phyloP scores from a whole-genome alignment of 371 early-diverging fungal species.

The Batkoa obscura region DNA sequence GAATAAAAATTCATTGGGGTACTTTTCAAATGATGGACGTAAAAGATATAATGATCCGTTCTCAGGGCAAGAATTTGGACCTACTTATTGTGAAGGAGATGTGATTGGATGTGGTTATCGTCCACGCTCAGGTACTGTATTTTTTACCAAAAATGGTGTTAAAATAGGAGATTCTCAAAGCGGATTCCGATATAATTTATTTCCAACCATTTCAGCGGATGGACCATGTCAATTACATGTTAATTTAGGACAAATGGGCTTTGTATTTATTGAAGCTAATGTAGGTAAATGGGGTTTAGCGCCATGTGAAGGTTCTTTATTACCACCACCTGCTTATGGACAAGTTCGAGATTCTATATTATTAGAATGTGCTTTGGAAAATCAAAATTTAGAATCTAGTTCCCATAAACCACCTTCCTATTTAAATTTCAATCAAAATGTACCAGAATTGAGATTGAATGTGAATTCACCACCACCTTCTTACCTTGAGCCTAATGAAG shows the following conservation, averaged over 20 bases:
- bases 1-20: slow-evolving; percentile 51
- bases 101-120: slow-evolving; percentile 60
- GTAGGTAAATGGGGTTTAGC: slow-evolving; percentile 71
- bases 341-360: slow-evolving; percentile 27
- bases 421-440: slow-evolving; percentile 8
- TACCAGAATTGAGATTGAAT: not conserved
- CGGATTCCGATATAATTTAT: slow-evolving; percentile 27
- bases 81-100: slow-evolving; percentile 40
- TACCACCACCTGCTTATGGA: slow-evolving; percentile 41
- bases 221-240: slow-evolving; percentile 40
- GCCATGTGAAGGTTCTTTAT: slow-evolving; percentile 39
- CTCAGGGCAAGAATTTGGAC: slow-evolving; percentile 32
- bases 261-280: slow-evolving; percentile 57
- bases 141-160: slow-evolving; percentile 63
- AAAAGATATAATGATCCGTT: slow-evolving; percentile 48
- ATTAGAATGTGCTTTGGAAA: slow-evolving; percentile 9
- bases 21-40: slow-evolving; percentile 37
- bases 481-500: not conserved
- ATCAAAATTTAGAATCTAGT: not conserved
- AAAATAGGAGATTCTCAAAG: slow-evolving; percentile 32
- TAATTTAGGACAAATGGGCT: slow-evolving; percentile 37
- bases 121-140: slow-evolving; percentile 48
- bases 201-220: slow-evolving; percentile 39
- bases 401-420: not conserved
- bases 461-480: slow-evolving; percentile 1